Evolutionary conservation across 2,329 filamentous ascomycete species (phyloP).

Genomic region (Neonectria hederae): DNA sequence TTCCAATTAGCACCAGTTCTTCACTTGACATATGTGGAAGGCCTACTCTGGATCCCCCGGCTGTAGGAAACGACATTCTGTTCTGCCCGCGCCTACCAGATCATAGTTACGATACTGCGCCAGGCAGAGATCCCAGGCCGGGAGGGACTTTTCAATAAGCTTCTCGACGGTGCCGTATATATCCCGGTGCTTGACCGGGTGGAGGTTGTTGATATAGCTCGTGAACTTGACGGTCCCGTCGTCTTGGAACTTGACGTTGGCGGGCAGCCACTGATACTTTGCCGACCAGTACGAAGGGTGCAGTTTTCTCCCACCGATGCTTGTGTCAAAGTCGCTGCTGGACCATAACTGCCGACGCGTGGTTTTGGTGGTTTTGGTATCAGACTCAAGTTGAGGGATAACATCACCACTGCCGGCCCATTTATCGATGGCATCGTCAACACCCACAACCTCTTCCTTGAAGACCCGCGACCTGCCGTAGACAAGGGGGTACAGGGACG

Average conservation of each 20-base stretch:
- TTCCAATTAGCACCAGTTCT: background rate
- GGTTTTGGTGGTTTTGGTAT: too few species aligned
- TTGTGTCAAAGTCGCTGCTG: background rate
- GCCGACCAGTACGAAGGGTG: conserved; percentile 47
- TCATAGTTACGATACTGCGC: conserved; percentile 50
- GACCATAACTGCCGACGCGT: background rate
- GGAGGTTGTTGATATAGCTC: conserved; percentile 59
- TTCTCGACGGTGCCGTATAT: conserved; percentile 51
- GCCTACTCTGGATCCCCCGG: conserved; percentile 26
- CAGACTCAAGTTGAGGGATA: conserved; percentile 9
- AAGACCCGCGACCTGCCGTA: conserved; percentile 47
- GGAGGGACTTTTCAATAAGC: conserved; percentile 49
- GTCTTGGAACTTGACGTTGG: conserved; percentile 51
- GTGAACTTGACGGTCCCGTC: conserved; percentile 47
- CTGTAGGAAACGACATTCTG: conserved; percentile 14
- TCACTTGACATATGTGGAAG: rapidly evolving
- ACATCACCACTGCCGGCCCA: conserved; percentile 37
- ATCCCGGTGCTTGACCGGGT: conserved; percentile 45
- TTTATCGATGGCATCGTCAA: conserved; percentile 33
- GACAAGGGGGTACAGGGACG: conserved; percentile 33
- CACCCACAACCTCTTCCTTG: conserved; percentile 41
- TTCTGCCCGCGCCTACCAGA: conserved; percentile 29
- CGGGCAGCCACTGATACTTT: conserved; percentile 41
- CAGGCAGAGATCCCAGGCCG: conserved; percentile 60
- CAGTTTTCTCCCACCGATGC: background rate